These are phyloP conservation scores for Candida maesae DNA, from an alignment of 805 yeast species.

Conservation along the genomic window DNA sequence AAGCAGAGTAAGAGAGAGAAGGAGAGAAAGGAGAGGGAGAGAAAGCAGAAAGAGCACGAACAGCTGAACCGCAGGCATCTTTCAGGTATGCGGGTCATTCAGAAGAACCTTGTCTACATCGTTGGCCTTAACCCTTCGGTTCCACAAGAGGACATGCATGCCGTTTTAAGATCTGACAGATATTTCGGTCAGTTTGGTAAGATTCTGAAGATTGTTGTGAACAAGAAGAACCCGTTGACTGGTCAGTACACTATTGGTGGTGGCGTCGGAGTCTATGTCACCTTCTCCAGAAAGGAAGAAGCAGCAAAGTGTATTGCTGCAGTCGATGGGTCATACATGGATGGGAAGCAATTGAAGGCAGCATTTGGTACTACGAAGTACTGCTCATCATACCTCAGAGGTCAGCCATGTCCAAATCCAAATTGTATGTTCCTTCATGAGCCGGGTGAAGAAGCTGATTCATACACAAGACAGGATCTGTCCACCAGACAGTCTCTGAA, in stretches of 20 bases:
- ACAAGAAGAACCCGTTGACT: slow-evolving; percentile 56
- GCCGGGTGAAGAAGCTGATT: slow-evolving; percentile 99
- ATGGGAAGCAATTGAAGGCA: slow-evolving; percentile 85
- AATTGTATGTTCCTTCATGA: slow-evolving; percentile 98
- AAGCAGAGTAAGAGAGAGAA: slow-evolving; percentile 78
- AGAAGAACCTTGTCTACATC: slow-evolving; percentile 93
- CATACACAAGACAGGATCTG: slow-evolving; percentile 85
- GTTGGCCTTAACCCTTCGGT: slow-evolving; percentile 87
- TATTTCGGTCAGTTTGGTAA: slow-evolving; percentile 99
- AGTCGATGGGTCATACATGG: slow-evolving; percentile 88
- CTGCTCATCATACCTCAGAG: slow-evolving; percentile 93
- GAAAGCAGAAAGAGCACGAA: slow-evolving; percentile 88
- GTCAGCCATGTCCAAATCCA: slow-evolving; percentile 96
- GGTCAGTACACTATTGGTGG: slow-evolving; percentile 34
- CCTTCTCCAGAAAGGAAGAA: slow-evolving; percentile 89
- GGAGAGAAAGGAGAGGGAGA: slow-evolving; percentile 80
- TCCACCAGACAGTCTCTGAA: slow-evolving; percentile 70
- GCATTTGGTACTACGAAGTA: slow-evolving; percentile 99
- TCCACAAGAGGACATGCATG: slow-evolving; percentile 78
- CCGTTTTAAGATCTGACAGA: slow-evolving; percentile 79
- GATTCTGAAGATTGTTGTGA: slow-evolving; percentile 89
- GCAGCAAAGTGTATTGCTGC: slow-evolving; percentile 92
- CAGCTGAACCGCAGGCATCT: slow-evolving; percentile 77
- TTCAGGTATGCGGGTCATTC: slow-evolving; percentile 97
- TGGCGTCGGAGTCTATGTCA: slow-evolving; percentile 93